Conservation (phyloP, 768 basidiomycete genomes). For the Auricularia auricula-judae region DNA sequence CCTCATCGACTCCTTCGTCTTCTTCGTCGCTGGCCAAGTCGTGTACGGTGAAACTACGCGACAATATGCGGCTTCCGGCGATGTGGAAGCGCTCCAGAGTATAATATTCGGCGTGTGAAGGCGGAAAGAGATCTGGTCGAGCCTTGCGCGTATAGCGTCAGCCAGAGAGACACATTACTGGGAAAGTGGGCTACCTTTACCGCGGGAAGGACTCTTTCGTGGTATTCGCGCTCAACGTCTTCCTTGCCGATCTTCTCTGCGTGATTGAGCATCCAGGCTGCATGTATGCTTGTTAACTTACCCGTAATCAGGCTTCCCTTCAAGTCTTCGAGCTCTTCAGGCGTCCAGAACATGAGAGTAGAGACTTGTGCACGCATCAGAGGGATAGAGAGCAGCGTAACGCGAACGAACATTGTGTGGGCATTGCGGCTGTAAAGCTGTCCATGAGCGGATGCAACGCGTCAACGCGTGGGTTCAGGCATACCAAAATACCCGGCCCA, state of each 20-base stretch:
- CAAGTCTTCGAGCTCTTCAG: conserved; percentile 61
- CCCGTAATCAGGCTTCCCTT: conserved; percentile 81
- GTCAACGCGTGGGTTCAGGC: conserved; percentile 10
- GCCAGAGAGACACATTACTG: conserved; percentile 3
- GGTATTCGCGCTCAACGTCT: conserved; percentile 68
- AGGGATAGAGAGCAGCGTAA: not conserved
- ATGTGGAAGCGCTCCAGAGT: conserved; percentile 69
- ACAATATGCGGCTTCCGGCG: conserved; percentile 86
- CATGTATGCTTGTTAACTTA: conserved; percentile 18
- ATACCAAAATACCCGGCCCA: conserved; percentile 68
- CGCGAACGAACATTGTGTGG: not conserved
- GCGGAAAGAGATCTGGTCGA: conserved; percentile 62
- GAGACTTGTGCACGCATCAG: conserved; percentile 64
- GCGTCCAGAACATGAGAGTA: conserved; percentile 92
- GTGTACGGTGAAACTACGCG: conserved; percentile 82
- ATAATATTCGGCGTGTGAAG: conserved; percentile 37
- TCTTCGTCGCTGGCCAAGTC: conserved; percentile 29
- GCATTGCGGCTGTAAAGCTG: not conserved
- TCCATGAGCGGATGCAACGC: not conserved
- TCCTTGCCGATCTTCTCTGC: conserved; percentile 79
- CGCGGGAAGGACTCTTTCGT: conserved; percentile 54
- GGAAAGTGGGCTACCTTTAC: conserved; percentile 38
- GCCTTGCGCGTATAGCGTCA: conserved; percentile 29
- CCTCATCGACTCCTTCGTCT: conserved; percentile 24
- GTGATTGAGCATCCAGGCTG: not conserved